Base-by-base conservation (phyloP, 164 flowering plant species). In the Euptelea pleiosperma region DNA sequence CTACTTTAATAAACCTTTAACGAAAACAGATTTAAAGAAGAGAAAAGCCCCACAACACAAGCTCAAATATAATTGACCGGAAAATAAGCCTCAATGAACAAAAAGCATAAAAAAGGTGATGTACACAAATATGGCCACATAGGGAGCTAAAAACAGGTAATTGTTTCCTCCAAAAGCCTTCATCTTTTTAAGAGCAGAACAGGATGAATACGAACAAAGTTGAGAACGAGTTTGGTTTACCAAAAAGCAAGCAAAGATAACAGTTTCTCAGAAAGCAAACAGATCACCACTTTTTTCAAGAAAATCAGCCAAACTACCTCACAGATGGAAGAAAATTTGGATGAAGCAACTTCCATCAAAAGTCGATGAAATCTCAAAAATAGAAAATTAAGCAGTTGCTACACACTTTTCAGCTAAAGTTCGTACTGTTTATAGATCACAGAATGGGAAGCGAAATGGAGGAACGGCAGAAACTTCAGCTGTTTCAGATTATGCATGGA, bases 391-490 rank as follows among this genome's bases (percentile, higher is more conserved):
- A 21, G 5, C 18, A 31, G 16, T n/a, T n/a, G n/a, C n/a, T n/a
- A n/a, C n/a, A 8, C 37, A 54, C 15, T 34, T 55, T 40, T 40
- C 8, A 26, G 58, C 19, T 39, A 24, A 54, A 54, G 33, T 19
- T 34, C 40, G n/a, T n/a, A n/a, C n/a, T n/a, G n/a, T 16, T 44
- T 18, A 44, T 19, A 28, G 33, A 44, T 4, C 8, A 21, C 2
- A 44, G 5, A 47, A 12, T 8, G 16, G 16, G 8, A 33, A 41
- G 18, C 8, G 18, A 16, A 22, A 21, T 11, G 12, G 18, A 6
- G 4, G 18, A 25, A 28, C 18, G 5, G 30, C 11, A 49, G 52
- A 15, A 28, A 49, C 18, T 49, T 49, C 34, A 28, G 5, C 19
- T 2, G 0, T 14, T 49, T 6, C 34, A 45, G 49, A 45, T 45